These are phyloP conservation scores for Epichloe elymi DNA, from an alignment of 2,329 filamentous ascomycete species.

Conservation along the genomic window DNA sequence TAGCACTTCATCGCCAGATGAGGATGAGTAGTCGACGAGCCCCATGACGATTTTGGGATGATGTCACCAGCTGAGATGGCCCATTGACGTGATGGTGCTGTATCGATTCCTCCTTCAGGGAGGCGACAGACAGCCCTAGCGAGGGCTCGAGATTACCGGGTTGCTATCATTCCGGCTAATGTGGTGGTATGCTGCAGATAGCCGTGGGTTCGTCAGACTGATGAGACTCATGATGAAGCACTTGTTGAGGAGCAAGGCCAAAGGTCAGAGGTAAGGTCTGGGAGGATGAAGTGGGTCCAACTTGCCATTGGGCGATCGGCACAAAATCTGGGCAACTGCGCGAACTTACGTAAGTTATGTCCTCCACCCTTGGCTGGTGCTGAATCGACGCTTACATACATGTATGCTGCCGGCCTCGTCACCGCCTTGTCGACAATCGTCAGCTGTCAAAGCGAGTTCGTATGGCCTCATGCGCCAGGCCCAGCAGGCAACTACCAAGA, in stretches of 20 bases:
- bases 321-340: too few relatives aligned
- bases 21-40: conserved; percentile 54
- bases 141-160: not conserved
- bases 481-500: not conserved
- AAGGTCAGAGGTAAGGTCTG: too few relatives aligned
- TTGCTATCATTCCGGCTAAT: not conserved
- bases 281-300: too few relatives aligned
- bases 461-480: not conserved
- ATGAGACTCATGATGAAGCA: not conserved
- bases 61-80: not conserved
- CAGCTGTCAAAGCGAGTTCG: not conserved
- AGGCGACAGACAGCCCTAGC: not conserved
- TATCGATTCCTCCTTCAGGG: not conserved
- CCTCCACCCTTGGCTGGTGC: too few relatives aligned
- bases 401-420: not conserved
- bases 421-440: not conserved
- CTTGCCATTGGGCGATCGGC: too few relatives aligned
- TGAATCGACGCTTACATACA: too few relatives aligned
- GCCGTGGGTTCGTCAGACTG: not conserved
- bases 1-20: conserved; percentile 14
- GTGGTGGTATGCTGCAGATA: not conserved
- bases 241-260: not conserved
- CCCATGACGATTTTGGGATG: conserved; percentile 9
- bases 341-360: too few relatives aligned
- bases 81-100: not conserved